Conservation (phyloP, 2,329 filamentous ascomycete species). For the Penicillium rolfsii region DNA sequence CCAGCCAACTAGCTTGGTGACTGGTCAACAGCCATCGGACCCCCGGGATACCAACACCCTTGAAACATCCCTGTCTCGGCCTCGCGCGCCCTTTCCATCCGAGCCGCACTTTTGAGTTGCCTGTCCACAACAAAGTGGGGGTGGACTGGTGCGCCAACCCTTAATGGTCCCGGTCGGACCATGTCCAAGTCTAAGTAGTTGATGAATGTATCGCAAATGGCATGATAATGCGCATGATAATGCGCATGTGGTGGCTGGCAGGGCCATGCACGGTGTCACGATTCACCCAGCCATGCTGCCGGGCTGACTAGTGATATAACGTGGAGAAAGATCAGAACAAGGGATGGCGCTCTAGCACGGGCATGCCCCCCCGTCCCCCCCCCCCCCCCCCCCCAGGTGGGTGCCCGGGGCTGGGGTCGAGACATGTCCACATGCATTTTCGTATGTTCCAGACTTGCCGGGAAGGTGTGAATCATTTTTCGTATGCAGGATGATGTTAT, state of each 20-base stretch:
- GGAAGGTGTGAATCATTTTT: slow-evolving; percentile 10
- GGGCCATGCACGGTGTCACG: not conserved
- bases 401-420: not conserved
- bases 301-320: not conserved
- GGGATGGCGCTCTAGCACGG: not conserved
- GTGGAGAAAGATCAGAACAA: not conserved
- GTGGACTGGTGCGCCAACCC: not conserved
- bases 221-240: not conserved
- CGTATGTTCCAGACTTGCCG: not conserved
- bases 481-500: slow-evolving; percentile 17
- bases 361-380: not conserved
- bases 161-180: slow-evolving; percentile 6
- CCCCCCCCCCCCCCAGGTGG: not conserved
- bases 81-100: slow-evolving; percentile 17
- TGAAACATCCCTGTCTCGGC: slow-evolving; percentile 24
- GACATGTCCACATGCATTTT: not conserved
- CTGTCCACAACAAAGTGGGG: slow-evolving; percentile 8
- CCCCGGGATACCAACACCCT: slow-evolving; percentile 16
- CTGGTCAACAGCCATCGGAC: slow-evolving; percentile 10
- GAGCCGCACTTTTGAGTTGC: slow-evolving; percentile 25
- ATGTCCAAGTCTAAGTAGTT: not conserved
- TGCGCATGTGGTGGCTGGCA: not conserved
- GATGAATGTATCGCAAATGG: not conserved
- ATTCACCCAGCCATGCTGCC: not conserved
- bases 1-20: slow-evolving; percentile 13